Evolutionary conservation across 352 stramenopile species (phyloP), one percentile per base, ranked within the genome.

Genomic region (Thalassiosira mediterranea): DNA sequence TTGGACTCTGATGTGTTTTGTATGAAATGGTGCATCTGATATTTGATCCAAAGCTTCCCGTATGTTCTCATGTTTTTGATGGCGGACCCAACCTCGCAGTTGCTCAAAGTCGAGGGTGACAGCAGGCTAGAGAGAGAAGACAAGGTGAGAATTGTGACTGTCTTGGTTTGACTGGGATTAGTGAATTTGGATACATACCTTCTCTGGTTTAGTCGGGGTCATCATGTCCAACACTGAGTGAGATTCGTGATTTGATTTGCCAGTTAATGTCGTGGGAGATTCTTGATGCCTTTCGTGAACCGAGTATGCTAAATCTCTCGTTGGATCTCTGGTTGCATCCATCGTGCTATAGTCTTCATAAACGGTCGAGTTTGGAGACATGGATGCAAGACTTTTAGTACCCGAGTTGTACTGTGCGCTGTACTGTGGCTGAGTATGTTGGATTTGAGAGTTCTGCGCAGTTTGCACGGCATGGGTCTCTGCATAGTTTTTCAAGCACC

Each of bases 1-100:
- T 59, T 88, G 71, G 21, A 89, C 54, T 21, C 78, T 79, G 31
- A 97, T 82, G 3, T 89, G 89, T 25, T 91, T 79, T 11, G 68
- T 31, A 69, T 98, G 94, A 59, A 98, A 98, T n/a, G 74, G 82
- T 15, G 88, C 86, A 48, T 97, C 93, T 1, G 94, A 86, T 0
- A 95, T 60, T 42, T 78, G 59, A 34, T 88, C 61, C 34, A 95
- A 32, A n/a, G 89, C 88, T 69, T 94, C 83, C 49, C 75, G 65
- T n/a, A 93, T 61, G 37, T 87, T 82, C 40, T 79, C 76, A 34
- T 76, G 47, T 64, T 93, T 93, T 71, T 96, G 81, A 48, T 94
- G 83, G n/a, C 87, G 88, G 38, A 97, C 89, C 52, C 95, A 90
- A 38, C 83, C 62, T 63, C 72, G 54, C 17, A 81, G 46, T 64